Evolutionary conservation across 202 grass and related monocot genomes (phyloP), one percentile per base, ranked within the genome.

Genomic region (Brachypodium distachyon): DNA sequence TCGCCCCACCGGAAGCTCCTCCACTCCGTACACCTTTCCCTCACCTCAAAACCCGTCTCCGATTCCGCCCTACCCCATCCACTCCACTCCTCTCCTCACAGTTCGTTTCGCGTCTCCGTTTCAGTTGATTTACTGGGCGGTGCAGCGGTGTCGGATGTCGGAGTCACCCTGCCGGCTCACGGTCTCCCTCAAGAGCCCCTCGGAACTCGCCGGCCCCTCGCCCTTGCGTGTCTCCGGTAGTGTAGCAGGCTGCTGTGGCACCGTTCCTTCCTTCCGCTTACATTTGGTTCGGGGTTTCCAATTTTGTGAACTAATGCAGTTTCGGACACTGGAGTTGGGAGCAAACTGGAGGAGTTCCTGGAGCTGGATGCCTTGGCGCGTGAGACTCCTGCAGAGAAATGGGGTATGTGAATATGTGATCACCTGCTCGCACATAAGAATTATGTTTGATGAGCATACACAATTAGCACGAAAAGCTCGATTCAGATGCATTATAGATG

Each of bases 281-380:
- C 23, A 58, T 31, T 69, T 50, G 27, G 50, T 81, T 50, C 63
- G 3, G n/a, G n/a, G 54, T 43, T 19, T 48, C 53, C 29, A 72
- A 67, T 76, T 83, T 64, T 33, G 72, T 70, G 56, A 34, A 46
- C 64, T 52, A 6, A 22, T 28, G 47, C 79, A 93, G 87, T 93
- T 81, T 93, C 91, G 67, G 91, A 93, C 59, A 93, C 91, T 26
- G 85, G 91, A 27, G 71, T 90, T 17, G 76, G 85, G 65, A 93
- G 91, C 82, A 90, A 75, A 71, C 80, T 90, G 66, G 87, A 85
- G 65, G 91, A 93, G 70, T 93, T 93, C 64, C 74, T 83, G 66
- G 85, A 77, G 52, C 76, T 90, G 5, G 76, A 83, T 4, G 12
- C 12, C 23, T 32, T 75, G 37, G 61, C 77, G 18, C 67, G 41